These are phyloP conservation scores for Rubia tinctorum DNA, from an alignment of 305 asterid genomes.

Conservation along the genomic window DNA sequence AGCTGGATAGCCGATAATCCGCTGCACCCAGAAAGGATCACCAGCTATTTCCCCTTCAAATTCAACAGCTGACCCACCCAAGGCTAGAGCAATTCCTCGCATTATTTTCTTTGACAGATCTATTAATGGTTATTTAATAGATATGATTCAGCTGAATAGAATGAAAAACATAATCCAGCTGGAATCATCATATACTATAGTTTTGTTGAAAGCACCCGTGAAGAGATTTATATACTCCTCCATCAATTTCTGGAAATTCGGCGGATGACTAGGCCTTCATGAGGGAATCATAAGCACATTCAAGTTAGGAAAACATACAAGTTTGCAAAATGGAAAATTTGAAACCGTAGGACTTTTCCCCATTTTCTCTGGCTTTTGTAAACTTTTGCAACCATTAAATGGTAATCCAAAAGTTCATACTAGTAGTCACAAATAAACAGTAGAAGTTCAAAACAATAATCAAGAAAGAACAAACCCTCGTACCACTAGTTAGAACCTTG, in stretches of 20 bases:
- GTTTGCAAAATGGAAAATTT: background rate
- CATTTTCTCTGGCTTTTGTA: background rate
- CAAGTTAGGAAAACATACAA: background rate
- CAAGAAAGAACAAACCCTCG: constrained; percentile 4
- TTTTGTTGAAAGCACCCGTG: constrained; percentile 53
- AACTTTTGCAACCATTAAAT: background rate
- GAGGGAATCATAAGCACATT: constrained; percentile 16
- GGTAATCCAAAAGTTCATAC: background rate
- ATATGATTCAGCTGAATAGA: background rate
- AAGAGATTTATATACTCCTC: constrained; percentile 70
- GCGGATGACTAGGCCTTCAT: constrained; percentile 76
- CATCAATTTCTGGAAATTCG: constrained; percentile 47
- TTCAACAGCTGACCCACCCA: constrained; percentile 54
- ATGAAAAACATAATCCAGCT: background rate
- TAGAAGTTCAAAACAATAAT: background rate
- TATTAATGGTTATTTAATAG: constrained; percentile 22
- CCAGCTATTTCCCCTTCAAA: constrained; percentile 76
- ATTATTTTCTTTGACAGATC: constrained; percentile 77
- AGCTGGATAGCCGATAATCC: constrained; percentile 82
- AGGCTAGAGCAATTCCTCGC: constrained; percentile 82
- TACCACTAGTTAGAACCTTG: constrained; percentile 79
- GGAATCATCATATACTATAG: background rate
- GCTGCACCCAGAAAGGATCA: constrained; percentile 91
- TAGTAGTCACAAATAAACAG: background rate
- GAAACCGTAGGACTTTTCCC: background rate